phyloP scores from a whole-genome alignment of 108 stramenopile species.

The Skeletonema menzelii region DNA sequence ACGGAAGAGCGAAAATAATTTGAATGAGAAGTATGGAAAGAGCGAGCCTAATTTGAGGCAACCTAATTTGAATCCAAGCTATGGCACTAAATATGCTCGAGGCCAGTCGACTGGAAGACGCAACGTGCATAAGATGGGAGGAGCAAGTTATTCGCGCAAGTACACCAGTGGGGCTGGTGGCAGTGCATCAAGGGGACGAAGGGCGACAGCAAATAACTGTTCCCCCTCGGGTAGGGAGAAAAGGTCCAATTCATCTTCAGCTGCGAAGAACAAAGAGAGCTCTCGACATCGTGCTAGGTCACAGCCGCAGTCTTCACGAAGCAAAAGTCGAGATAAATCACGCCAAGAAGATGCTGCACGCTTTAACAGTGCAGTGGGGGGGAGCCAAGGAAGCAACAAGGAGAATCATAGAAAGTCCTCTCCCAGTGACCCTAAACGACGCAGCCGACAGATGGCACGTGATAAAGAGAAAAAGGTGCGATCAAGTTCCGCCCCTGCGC shows the following conservation, averaged over 20 bases:
- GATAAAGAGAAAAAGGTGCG: conserved; percentile 4
- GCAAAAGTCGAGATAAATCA: neutral
- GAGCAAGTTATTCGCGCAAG: neutral
- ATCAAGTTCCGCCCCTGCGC: conserved; percentile 34
- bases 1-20: neutral
- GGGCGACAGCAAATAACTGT: neutral
- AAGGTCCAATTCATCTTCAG: neutral
- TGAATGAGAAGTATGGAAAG: neutral
- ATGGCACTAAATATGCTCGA: neutral
- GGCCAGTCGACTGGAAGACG: neutral
- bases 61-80: neutral
- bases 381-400: neutral
- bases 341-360: neutral
- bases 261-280: neutral
- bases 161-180: neutral
- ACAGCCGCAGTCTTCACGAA: neutral
- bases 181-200: neutral
- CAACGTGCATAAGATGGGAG: neutral
- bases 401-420: neutral
- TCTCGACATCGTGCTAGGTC: neutral
- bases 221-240: neutral
- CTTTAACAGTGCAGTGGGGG: neutral
- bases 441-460: neutral
- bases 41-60: neutral
- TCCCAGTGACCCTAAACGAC: neutral